These are phyloP conservation scores for Stagonosporopsis tanaceti DNA, from an alignment of 2,329 filamentous ascomycete species.

Conservation along the genomic window DNA sequence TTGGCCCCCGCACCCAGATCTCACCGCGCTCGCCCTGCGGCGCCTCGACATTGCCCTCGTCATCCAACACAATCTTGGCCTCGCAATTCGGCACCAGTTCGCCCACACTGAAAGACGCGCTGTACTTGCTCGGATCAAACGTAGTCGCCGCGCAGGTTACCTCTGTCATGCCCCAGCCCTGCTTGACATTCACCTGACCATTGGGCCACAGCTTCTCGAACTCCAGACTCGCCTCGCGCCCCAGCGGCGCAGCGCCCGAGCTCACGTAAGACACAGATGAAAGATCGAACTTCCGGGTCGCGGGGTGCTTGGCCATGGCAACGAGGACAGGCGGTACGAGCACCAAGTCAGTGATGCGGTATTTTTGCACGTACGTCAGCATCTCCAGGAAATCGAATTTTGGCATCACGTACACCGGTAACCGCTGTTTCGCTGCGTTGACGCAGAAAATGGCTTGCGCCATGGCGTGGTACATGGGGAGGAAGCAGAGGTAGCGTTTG, in stretches of 20 bases:
- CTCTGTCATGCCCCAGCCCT: conserved; percentile 92
- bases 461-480: conserved; percentile 67
- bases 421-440: conserved; percentile 62
- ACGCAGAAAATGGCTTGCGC: conserved; percentile 74
- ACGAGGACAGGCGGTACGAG: conserved; percentile 80
- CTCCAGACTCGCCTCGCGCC: conserved; percentile 55
- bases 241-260: conserved; percentile 73
- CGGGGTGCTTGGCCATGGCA: conserved; percentile 74
- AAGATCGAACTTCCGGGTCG: conserved; percentile 71
- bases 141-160: conserved; percentile 73
- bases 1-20: conserved; percentile 76
- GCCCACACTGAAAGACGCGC: conserved; percentile 64
- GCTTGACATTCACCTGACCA: conserved; percentile 63
- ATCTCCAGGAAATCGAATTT: conserved; percentile 78
- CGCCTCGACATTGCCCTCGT: conserved; percentile 61
- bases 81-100: conserved; percentile 74
- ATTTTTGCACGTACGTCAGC: conserved; percentile 72
- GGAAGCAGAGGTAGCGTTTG: conserved; percentile 67
- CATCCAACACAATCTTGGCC: conserved; percentile 69
- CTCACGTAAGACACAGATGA: conserved; percentile 67
- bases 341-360: conserved; percentile 70
- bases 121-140: conserved; percentile 65
- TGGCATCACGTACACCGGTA: conserved; percentile 79
- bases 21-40: conserved; percentile 67
- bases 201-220: conserved; percentile 65